These are phyloP conservation scores for Cocos nucifera DNA, from an alignment of 176 grass and related monocot genomes.

Conservation along the genomic window DNA sequence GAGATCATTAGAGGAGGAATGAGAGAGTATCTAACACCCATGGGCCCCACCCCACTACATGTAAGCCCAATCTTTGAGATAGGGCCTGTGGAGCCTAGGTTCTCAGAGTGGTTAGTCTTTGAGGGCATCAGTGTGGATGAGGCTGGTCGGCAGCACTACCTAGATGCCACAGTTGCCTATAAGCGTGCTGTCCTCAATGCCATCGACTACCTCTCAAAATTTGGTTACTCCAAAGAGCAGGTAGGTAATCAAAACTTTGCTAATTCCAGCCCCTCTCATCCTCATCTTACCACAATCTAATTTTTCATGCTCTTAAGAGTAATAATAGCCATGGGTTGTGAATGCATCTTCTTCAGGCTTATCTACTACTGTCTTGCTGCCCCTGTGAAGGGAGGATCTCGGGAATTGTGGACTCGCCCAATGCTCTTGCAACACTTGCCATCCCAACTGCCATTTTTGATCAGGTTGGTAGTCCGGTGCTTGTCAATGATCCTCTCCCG, in stretches of 20 bases:
- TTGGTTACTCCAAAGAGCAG: constrained; percentile 97
- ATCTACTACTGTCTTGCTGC: constrained; percentile 82
- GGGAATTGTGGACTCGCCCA: constrained; percentile 82
- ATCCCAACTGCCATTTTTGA: constrained; percentile 87
- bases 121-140: constrained; percentile 97
- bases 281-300: too few species aligned
- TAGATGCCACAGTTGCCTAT: constrained; percentile 81
- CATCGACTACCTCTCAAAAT: constrained; percentile 75
- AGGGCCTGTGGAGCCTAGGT: constrained; percentile 80
- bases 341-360: constrained; percentile 36
- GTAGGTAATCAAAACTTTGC: constrained; percentile 13
- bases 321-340: too few species aligned
- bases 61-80: constrained; percentile 96
- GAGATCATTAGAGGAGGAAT: constrained; percentile 93
- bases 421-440: constrained; percentile 79
- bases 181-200: constrained; percentile 87
- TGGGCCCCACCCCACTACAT: constrained; percentile 84
- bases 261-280: too few species aligned
- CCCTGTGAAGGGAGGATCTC: constrained; percentile 95
- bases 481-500: neutral
- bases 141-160: constrained; percentile 75
- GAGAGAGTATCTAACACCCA: constrained; percentile 78
- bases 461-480: constrained; percentile 38
- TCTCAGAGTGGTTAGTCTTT: constrained; percentile 94
- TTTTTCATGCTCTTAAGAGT: too few species aligned